Evolutionary conservation across 164 flowering plant species (phyloP), one percentile per base, ranked within the genome.

Genomic region (Sextonia rubra): DNA sequence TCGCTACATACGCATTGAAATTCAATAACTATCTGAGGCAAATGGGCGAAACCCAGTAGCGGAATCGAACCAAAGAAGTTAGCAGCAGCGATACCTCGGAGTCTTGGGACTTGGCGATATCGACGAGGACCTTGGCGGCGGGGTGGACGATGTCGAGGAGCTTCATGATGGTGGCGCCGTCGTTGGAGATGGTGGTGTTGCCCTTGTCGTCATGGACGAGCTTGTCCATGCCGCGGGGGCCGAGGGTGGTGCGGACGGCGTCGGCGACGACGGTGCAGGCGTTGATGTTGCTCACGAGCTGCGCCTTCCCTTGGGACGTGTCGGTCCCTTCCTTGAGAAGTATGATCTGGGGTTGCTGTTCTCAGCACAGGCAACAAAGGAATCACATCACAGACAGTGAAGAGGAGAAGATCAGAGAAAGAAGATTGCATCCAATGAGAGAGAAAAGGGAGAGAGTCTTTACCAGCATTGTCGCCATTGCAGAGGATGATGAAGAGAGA

Each of bases 161-260:
- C 85, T 96, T 96, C 99, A 96, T 96, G 75, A 96, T 96, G 44
- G 99, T 96, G 29, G 99, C 99, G 22, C 99, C 98, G 66, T 96
- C 99, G 69, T 93, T 96, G 60, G 98, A 93, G 67, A 96, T 96
- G 79, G 99, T 96, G 71, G 97, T 92, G 52, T 74, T 81, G 2
- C 99, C 99, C 80, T 91, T 96, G 29, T 90, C 94, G 78, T 96
- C 99, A 70, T 96, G 98, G 81, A 96, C 93, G 70, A 96, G 83
- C 84, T 96, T 93, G 82, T 96, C 99, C 99, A 93, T 96, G 5
- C 99, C 98, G 65, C 98, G 76, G 0, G 99, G 99, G 0, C 99
- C 99, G 3, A 96, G 88, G 5, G 99, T 96, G n/a, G 97, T 85
- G 1, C 99, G 78, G 3, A 93, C 95, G 5, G 80, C 84, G 71